Evolutionary conservation across 371 early-diverging fungal species (phyloP).

Genomic region (Apophysomyces trapeziformis): DNA sequence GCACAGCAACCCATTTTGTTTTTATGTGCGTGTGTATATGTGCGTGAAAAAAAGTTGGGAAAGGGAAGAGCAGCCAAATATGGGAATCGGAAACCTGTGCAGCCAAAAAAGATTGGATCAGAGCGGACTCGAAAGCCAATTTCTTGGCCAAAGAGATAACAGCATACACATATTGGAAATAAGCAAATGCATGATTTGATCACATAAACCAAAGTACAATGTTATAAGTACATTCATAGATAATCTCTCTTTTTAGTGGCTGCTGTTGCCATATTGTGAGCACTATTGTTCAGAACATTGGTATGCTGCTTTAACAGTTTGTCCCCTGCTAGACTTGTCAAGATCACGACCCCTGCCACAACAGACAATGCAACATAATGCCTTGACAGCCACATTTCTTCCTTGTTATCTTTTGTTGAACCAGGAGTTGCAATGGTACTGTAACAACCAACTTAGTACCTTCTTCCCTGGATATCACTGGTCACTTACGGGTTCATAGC

Average conservation of each 20-base stretch:
- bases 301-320: constrained; percentile 47
- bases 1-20: constrained; percentile 4
- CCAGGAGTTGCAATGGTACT: constrained; percentile 54
- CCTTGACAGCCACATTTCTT: constrained; percentile 43
- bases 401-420: constrained; percentile 39
- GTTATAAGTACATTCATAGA: constrained; percentile 24
- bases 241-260: constrained; percentile 28
- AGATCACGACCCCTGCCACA: constrained; percentile 44
- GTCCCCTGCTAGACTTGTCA: constrained; percentile 47
- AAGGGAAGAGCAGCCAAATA: background rate
- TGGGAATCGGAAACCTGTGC: constrained; percentile 1
- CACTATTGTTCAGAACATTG: constrained; percentile 13
- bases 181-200: constrained; percentile 1
- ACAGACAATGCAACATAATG: constrained; percentile 45
- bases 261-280: constrained; percentile 25
- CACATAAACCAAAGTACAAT: background rate
- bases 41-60: too few species aligned
- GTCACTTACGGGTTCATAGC: constrained; percentile 83
- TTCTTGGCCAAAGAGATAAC: background rate
- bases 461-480: background rate
- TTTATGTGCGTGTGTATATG: too few species aligned
- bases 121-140: constrained; percentile 2
- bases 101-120: background rate
- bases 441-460: background rate
- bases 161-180: background rate